These are phyloP conservation scores for Mycena metata DNA, from an alignment of 768 basidiomycete genomes.

Conservation along the genomic window DNA sequence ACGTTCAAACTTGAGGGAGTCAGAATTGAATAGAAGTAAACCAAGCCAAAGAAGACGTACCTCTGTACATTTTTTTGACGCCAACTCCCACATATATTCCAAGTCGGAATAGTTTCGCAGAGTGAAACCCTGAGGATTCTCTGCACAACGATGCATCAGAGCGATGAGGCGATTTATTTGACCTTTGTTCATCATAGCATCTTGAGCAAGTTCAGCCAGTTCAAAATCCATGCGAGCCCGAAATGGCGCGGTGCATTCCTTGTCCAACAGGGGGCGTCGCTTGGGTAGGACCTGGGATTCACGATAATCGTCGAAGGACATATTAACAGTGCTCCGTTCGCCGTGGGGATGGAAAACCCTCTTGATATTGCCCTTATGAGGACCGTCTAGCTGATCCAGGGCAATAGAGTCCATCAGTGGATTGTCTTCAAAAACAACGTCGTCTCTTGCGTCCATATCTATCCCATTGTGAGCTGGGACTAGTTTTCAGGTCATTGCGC, in stretches of 20 bases:
- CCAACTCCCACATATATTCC: background rate
- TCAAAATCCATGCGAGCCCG: slow-evolving; percentile 45
- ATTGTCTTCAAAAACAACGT: too few species aligned
- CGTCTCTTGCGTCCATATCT: too few species aligned
- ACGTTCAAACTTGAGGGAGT: background rate
- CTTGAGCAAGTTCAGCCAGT: slow-evolving; percentile 44
- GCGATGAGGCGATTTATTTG: slow-evolving; percentile 26
- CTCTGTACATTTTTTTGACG: background rate
- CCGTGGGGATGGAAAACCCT: background rate
- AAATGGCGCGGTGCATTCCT: slow-evolving; percentile 40
- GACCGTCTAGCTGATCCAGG: too few species aligned
- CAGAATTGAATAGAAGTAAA: background rate
- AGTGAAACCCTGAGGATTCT: background rate
- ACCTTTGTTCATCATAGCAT: slow-evolving; percentile 38
- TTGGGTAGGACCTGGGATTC: background rate
- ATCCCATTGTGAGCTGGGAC: too few species aligned
- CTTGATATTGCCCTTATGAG: background rate
- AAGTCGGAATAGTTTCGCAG: background rate
- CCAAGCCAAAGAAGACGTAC: background rate
- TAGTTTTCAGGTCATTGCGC: too few species aligned
- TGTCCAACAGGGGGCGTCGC: too few species aligned
- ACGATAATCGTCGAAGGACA: background rate
- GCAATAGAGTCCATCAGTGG: too few species aligned
- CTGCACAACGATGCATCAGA: background rate
- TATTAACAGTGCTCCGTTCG: background rate